These are phyloP conservation scores for Stephania japonica DNA, from an alignment of 164 flowering plant species.

Conservation along the genomic window DNA sequence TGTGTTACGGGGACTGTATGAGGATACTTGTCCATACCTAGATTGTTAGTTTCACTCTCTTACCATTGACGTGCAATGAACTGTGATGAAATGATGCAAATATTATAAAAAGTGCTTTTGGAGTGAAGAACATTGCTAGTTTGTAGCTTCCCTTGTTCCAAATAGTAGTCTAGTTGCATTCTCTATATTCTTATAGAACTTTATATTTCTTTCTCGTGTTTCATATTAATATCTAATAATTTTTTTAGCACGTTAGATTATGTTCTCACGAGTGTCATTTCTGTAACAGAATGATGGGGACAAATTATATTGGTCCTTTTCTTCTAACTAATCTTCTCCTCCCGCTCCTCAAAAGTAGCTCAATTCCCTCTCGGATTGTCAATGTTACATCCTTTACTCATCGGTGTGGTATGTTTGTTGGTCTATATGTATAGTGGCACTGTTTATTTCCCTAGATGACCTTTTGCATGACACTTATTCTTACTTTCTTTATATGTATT, in stretches of 20 bases:
- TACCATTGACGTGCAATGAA: background rate
- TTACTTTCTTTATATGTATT: too few relatives aligned
- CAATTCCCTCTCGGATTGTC: conserved; percentile 70
- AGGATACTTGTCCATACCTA: too few relatives aligned
- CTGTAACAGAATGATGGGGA: conserved; percentile 64
- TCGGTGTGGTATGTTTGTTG: conserved; percentile 39
- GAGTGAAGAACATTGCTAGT: background rate
- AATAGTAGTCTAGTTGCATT: background rate
- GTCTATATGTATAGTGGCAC: too few relatives aligned
- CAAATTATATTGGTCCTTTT: conserved; percentile 89
- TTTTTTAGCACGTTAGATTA: background rate
- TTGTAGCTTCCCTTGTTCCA: background rate
- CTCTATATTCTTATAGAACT: background rate
- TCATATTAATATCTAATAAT: background rate
- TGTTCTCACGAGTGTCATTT: conserved; percentile 10
- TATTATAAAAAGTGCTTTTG: background rate
- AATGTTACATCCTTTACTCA: conserved; percentile 91
- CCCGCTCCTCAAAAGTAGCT: conserved; percentile 71
- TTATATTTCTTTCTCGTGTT: background rate
- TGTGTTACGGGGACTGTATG: too few relatives aligned
- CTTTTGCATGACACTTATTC: too few relatives aligned
- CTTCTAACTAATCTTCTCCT: conserved; percentile 61
- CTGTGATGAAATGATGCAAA: background rate
- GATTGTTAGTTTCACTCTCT: too few relatives aligned
- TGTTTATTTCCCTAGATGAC: too few relatives aligned